phyloP scores from a whole-genome alignment of 306 rosid species.

The Oemleria cerasiformis region DNA sequence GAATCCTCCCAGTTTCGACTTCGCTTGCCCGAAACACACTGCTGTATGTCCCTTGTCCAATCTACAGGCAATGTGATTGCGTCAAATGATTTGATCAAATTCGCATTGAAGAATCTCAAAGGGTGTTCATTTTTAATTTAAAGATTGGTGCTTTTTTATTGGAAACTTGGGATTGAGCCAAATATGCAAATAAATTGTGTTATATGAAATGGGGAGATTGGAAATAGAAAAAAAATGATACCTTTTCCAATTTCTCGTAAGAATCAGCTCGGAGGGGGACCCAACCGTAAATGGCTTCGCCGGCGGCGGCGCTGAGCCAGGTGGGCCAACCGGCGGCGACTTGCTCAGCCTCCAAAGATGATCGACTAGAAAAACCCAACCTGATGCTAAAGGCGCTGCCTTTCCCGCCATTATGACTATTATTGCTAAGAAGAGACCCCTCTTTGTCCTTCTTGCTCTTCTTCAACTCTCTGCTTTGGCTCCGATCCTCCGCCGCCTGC shows the following conservation, averaged over 20 bases:
- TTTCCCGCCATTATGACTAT: slow-evolving; percentile 17
- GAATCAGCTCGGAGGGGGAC: slow-evolving; percentile 88
- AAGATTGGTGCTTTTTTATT: neutral
- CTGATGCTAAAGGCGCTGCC: slow-evolving; percentile 45
- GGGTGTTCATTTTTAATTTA: too few relatives aligned
- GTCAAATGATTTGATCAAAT: too few relatives aligned
- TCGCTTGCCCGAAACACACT: slow-evolving; percentile 90
- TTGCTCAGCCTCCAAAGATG: slow-evolving; percentile 68
- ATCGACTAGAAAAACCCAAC: slow-evolving; percentile 43
- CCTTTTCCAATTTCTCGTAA: slow-evolving; percentile 92
- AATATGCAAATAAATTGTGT: too few relatives aligned
- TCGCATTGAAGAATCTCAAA: too few relatives aligned
- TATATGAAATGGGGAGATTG: neutral
- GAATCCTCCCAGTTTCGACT: slow-evolving; percentile 74
- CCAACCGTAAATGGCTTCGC: slow-evolving; percentile 92
- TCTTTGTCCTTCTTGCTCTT: slow-evolving; percentile 38
- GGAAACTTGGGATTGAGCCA: too few relatives aligned
- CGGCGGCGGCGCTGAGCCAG: slow-evolving; percentile 78
- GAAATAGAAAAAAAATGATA: neutral
- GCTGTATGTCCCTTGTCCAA: slow-evolving; percentile 99
- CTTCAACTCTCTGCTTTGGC: slow-evolving; percentile 32
- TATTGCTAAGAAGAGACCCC: slow-evolving; percentile 14
- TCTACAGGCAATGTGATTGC: slow-evolving; percentile 33
- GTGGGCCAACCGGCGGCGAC: slow-evolving; percentile 99
- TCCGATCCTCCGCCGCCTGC: slow-evolving; percentile 33